Conservation (phyloP, 331 rosid genomes). For the Prunus yedoensis region DNA sequence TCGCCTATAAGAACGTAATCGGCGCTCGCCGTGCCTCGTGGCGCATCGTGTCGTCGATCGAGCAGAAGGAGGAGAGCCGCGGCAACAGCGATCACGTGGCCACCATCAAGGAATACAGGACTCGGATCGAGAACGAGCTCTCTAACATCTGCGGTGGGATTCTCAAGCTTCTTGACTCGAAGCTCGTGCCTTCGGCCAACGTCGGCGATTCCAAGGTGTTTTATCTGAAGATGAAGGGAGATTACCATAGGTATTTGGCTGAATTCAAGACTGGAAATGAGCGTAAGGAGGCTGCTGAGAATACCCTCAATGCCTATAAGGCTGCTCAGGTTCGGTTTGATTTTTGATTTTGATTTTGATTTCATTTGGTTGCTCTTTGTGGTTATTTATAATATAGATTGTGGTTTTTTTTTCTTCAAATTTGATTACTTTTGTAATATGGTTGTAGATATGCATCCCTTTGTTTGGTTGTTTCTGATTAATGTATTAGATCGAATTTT, state of each 20-base stretch:
- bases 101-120: constrained; percentile 38
- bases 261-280: constrained; percentile 52
- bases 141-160: constrained; percentile 54
- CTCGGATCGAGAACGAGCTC: constrained; percentile 63
- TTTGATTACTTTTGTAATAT: background rate
- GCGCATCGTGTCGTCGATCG: constrained; percentile 67
- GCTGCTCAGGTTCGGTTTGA: constrained; percentile 28
- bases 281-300: constrained; percentile 61
- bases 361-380: background rate
- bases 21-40: constrained; percentile 66
- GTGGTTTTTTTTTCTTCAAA: background rate
- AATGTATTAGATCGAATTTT: background rate
- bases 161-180: constrained; percentile 51
- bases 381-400: background rate
- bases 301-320: constrained; percentile 54
- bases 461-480: background rate
- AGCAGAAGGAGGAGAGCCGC: constrained; percentile 62
- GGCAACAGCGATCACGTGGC: constrained; percentile 52
- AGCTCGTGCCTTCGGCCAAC: constrained; percentile 58
- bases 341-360: background rate
- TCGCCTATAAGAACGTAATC: constrained; percentile 65
- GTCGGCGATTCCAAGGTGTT: constrained; percentile 55
- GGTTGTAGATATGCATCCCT: no score
- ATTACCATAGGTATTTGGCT: constrained; percentile 57
- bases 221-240: constrained; percentile 71